These are phyloP conservation scores for Aechmea fasciata DNA, from an alignment of 176 grass and related monocot genomes.

Conservation along the genomic window DNA sequence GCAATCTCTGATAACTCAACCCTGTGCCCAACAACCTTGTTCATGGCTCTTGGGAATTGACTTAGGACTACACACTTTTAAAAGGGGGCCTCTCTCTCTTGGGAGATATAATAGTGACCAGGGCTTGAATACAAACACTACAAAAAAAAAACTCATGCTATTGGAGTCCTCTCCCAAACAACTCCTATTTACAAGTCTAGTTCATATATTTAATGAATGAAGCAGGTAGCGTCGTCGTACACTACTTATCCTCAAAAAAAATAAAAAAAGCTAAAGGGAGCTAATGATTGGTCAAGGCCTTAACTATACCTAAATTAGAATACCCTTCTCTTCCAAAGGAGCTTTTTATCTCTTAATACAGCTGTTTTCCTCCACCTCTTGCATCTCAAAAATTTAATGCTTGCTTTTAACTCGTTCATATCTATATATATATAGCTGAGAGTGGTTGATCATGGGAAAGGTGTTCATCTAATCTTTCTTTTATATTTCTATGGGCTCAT, in stretches of 20 bases:
- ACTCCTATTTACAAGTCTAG: background rate
- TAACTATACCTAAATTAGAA: background rate
- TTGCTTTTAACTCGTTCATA: too few species aligned
- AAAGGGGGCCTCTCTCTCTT: too few species aligned
- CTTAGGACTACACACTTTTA: background rate
- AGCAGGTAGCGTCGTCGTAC: too few species aligned
- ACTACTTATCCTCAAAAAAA: too few species aligned
- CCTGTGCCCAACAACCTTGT: background rate
- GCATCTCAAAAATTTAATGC: too few species aligned
- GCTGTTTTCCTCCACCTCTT: too few species aligned
- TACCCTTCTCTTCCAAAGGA: too few species aligned
- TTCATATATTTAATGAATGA: too few species aligned
- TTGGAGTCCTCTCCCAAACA: background rate
- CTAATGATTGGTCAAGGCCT: background rate
- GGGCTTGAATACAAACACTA: background rate
- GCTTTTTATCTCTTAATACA: too few species aligned
- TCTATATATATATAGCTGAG: background rate
- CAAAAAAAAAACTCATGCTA: background rate
- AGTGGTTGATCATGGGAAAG: background rate
- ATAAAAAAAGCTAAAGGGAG: background rate
- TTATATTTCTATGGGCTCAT: background rate
- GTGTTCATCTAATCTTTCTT: background rate
- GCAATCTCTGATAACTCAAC: conserved; percentile 45
- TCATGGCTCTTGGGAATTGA: background rate
- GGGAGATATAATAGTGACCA: too few species aligned